These are phyloP conservation scores for Fusarium pilosicola DNA, from an alignment of 2,329 filamentous ascomycete species.

Conservation along the genomic window DNA sequence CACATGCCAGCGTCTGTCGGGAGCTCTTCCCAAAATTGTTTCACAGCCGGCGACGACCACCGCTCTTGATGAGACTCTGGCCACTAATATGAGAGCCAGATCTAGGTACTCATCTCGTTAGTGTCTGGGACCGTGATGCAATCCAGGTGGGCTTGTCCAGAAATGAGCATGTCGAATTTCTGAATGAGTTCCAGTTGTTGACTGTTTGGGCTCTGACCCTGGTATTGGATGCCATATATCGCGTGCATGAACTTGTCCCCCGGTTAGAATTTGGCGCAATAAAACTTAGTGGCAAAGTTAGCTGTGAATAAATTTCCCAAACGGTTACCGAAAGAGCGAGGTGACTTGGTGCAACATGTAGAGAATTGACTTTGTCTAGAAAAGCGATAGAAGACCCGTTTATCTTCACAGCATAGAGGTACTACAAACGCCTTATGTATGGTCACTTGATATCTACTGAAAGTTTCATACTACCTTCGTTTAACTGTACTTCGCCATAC, in stretches of 20 bases:
- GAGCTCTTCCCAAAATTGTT: not conserved
- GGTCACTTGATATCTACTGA: too few species aligned
- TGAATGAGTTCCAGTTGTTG: not conserved
- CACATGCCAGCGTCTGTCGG: not conserved
- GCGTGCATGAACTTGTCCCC: not conserved
- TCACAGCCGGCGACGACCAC: not conserved
- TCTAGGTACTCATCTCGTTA: not conserved
- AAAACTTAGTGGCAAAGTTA: too few species aligned
- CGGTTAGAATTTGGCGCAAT: not conserved
- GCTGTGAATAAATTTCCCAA: too few species aligned
- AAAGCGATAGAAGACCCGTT: too few species aligned
- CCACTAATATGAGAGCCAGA: not conserved
- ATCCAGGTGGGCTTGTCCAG: not conserved
- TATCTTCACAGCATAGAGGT: too few species aligned
- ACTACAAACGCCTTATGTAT: too few species aligned
- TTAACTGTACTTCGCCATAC: too few species aligned
- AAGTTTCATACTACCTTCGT: too few species aligned
- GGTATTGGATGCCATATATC: not conserved
- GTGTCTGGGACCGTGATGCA: not conserved
- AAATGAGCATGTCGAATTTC: not conserved
- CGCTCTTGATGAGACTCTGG: not conserved
- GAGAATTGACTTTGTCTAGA: too few species aligned
- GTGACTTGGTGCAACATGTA: too few species aligned
- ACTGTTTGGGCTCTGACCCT: not conserved
- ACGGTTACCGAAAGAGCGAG: too few species aligned